phyloP scores from a whole-genome alignment of 179 eudicot genomes.

The Beta lomatogona region DNA sequence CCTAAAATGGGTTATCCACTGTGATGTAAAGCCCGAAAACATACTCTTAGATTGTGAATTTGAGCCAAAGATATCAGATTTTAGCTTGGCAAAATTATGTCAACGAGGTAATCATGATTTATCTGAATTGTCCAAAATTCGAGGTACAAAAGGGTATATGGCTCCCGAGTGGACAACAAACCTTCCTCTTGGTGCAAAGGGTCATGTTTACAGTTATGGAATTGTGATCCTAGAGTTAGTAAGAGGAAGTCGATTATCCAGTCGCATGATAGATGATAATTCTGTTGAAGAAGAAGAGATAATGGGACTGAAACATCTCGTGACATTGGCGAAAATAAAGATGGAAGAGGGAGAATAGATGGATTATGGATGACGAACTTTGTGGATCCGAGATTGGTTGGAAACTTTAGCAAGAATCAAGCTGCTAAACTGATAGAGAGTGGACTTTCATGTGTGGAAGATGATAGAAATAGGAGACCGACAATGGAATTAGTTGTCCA shows the following conservation, averaged over 20 bases:
- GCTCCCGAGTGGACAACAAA: conserved; percentile 50
- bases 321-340: conserved; percentile 33
- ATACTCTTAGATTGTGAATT: conserved; percentile 40
- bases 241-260: conserved; percentile 48
- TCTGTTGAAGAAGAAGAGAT: conserved; percentile 19
- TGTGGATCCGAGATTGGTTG: conserved; percentile 50
- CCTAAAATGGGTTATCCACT: conserved; percentile 54
- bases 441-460: conserved; percentile 48
- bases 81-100: conserved; percentile 43
- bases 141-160: conserved; percentile 58
- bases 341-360: conserved; percentile 29
- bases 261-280: conserved; percentile 24
- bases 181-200: conserved; percentile 53
- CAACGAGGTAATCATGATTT: conserved; percentile 39
- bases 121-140: conserved; percentile 37
- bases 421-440: conserved; percentile 40
- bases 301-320: conserved; percentile 34
- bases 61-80: conserved; percentile 50
- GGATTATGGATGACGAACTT: conserved; percentile 38
- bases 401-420: conserved; percentile 41
- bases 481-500: conserved; percentile 52
- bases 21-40: conserved; percentile 55
- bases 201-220: conserved; percentile 49
- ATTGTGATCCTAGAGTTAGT: conserved; percentile 48
- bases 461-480: conserved; percentile 55